Evolutionary conservation across 768 basidiomycete species (phyloP), one percentile per base, ranked within the genome.

Genomic region (Lactifluus pinguis): DNA sequence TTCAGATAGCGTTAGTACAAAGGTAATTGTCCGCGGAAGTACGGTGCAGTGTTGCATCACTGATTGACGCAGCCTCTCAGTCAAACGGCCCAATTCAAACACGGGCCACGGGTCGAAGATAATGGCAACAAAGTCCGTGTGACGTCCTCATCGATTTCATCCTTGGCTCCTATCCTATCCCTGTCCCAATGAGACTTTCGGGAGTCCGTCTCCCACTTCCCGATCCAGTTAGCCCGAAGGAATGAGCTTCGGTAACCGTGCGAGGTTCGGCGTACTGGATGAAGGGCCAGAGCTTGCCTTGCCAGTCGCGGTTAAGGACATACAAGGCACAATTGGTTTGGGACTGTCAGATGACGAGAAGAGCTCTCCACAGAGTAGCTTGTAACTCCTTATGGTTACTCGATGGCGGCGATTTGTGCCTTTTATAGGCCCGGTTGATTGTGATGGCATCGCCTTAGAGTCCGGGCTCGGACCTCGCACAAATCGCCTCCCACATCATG

Each of bases 21-120:
- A n/a, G n/a, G n/a, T n/a, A 53, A 88, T 80, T 13, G 86, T 86
- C 42, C 88, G 78, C 19, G 86, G 87, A 13, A 82, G 70, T 57
- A 87, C 77, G 9, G 79, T 80, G 54, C 80, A 82, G 10, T 79
- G 86, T 84, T 56, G 74, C 66, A 58, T 69, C 66, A 49, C 74
- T 73, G 55, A 19, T 52, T 19, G 19, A 38, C 64, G 42, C 34
- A 29, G 66, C 58, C 4, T 51, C 32, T 41, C n/a, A 9, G 39
- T 39, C 42, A 60, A 42, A 30, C 42, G n/a, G 25, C 32, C 6
- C 66, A 67, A 41, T 64, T 60, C 63, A 53, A 41, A 60, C 64
- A 65, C 62, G 53, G 10, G 36, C 6, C 34, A 66, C 62, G 56
- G 38, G 25, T 25, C 25, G 25, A 25, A 25, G 58, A 47, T 48